These are phyloP conservation scores for Aurantiochytrium sp. DNA, from an alignment of 108 stramenopile genomes.

Conservation along the genomic window DNA sequence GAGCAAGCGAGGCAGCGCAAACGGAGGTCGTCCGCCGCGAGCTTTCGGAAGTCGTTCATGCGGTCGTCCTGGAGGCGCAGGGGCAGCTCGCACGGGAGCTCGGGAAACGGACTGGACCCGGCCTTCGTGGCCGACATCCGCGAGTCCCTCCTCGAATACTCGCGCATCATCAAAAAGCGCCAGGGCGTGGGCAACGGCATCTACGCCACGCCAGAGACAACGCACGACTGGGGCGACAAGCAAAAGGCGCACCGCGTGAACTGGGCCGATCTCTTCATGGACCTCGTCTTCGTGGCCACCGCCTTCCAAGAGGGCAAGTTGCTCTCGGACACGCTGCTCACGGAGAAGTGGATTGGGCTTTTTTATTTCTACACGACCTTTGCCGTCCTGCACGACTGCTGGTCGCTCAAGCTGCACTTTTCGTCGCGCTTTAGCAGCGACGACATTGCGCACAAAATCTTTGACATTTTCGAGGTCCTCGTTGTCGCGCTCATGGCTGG, in stretches of 20 bases:
- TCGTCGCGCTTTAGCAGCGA: not conserved
- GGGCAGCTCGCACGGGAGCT: not conserved
- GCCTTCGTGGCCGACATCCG: constrained; percentile 16
- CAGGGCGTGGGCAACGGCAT: constrained; percentile 4
- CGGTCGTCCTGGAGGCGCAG: not conserved
- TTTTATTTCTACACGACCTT: not conserved
- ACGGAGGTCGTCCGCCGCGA: no score
- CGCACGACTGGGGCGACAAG: constrained; percentile 15
- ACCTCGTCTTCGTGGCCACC: not conserved
- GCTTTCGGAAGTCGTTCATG: no score
- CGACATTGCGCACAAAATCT: constrained; percentile 25
- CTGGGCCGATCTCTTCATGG: constrained; percentile 12
- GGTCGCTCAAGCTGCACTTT: constrained; percentile 14
- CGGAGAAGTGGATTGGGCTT: not conserved
- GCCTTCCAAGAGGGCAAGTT: constrained; percentile 12
- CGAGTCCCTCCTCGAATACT: not conserved
- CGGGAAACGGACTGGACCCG: not conserved
- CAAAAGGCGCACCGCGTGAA: constrained; percentile 27
- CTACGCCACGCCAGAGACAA: not conserved
- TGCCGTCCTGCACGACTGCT: not conserved
- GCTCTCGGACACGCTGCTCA: not conserved
- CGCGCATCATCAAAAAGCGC: not conserved
- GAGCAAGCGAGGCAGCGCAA: not conserved
- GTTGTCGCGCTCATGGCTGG: constrained; percentile 4
- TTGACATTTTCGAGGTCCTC: constrained; percentile 14